These are phyloP conservation scores for Penicillium daleae DNA, from an alignment of 495 filamentous ascomycete genomes.

Conservation along the genomic window DNA sequence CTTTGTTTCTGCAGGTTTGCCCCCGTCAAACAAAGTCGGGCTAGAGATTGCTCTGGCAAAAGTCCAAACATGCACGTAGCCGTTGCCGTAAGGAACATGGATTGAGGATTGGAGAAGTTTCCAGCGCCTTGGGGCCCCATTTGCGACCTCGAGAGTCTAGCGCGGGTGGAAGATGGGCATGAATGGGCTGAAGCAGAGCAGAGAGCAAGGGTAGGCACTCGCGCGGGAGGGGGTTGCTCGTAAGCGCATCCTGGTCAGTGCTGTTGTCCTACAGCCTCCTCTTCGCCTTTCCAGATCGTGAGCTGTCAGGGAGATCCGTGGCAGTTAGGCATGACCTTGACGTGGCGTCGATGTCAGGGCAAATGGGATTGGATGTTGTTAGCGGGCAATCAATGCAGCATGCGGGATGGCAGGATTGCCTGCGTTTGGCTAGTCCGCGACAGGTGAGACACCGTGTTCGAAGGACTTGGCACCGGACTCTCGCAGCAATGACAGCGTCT, in stretches of 20 bases:
- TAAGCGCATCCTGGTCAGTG: constrained; percentile 14
- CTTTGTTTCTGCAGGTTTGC: constrained; percentile 40
- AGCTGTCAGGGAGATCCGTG: constrained; percentile 23
- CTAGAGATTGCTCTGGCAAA: constrained; percentile 32
- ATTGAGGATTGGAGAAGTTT: constrained; percentile 13
- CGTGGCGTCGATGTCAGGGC: constrained; percentile 29
- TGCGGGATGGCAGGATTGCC: constrained; percentile 39
- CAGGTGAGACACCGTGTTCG: constrained; percentile 33
- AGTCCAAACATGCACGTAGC: constrained; percentile 36
- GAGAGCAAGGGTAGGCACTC: not conserved
- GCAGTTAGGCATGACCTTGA: constrained; percentile 26
- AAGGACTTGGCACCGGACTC: constrained; percentile 32
- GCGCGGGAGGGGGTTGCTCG: not conserved
- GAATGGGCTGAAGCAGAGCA: constrained; percentile 12
- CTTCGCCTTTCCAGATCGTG: constrained; percentile 19
- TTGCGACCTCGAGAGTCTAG: constrained; percentile 2
- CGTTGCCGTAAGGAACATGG: constrained; percentile 36
- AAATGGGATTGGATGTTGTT: constrained; percentile 26
- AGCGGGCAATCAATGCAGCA: constrained; percentile 33
- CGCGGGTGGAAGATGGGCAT: constrained; percentile 15
- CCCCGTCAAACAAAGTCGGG: constrained; percentile 33
- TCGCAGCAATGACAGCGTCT: constrained; percentile 28
- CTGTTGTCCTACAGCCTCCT: constrained; percentile 20
- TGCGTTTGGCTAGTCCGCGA: constrained; percentile 35
- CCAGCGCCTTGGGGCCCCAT: constrained; percentile 11